Base-by-base conservation (phyloP, 2,329 filamentous ascomycete genomes). In the Aspergillus versicolor region DNA sequence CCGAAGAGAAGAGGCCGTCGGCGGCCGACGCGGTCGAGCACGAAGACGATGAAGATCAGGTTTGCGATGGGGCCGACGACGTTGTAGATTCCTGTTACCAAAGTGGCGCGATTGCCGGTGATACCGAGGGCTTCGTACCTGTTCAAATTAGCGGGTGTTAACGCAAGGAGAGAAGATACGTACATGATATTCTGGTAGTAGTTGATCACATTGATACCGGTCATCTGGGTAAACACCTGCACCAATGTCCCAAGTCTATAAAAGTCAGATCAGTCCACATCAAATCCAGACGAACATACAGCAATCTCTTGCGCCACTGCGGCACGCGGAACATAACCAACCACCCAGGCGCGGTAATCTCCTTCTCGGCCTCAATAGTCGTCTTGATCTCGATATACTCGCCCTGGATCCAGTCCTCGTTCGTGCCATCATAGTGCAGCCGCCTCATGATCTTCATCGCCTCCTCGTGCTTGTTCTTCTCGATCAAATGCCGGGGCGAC, bases 181-280 rank as follows among this genome's bases (percentile, higher is more conserved):
- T 30, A 30, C 65, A 76, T 73, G 58, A 71, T 71, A 6, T 71
- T 76, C 58, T 73, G 73, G 59, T 77, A 77, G 63, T 76, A 76
- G 52, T 69, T 69, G 52, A 70, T 53, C 3, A 57, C 49, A 40
- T 57, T 57, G 38, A 57, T 53, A 15, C 50, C 50, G 0, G 75
- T 76, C 64, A 75, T 81, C 61, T 88, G 85, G 46, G 85, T 85
- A 63, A 88, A 86, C 58, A 86, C 80, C 68, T 90, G 86, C 37
- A 87, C 82, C 34, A 83, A 72, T 42, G 82, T 82, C 21, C 83
- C 87, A 59, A 87, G 82, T 3, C 68, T 66, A 45, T 21, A 42
- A 13, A 6, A 24, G 6, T 24, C 21, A 34, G n/a, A 27, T 38
- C 5, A 41, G 19, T 5, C 17, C 19, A 22, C 22, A 37, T 21